phyloP scores from a whole-genome alignment of 257 asterid genomes.

The Fraxinus anomala region DNA sequence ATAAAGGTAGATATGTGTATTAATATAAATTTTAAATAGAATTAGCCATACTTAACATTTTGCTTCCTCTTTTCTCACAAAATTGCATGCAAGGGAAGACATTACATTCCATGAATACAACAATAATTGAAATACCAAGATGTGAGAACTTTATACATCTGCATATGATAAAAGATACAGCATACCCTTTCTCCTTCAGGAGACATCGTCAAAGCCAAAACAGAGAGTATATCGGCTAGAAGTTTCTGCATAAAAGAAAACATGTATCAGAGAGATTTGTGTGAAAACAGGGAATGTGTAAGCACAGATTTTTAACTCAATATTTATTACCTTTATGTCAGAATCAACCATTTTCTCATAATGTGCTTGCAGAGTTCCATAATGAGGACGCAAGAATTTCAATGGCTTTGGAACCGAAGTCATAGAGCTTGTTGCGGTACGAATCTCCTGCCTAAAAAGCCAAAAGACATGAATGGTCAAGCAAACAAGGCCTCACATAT shows the following conservation, averaged over 20 bases:
- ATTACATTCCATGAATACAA: background rate
- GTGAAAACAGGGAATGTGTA: background rate
- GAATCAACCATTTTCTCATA: conserved; percentile 71
- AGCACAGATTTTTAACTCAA: conserved; percentile 18
- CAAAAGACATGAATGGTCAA: conserved; percentile 6
- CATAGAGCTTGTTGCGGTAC: conserved; percentile 95
- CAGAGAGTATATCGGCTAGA: conserved; percentile 94
- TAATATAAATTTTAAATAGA: background rate
- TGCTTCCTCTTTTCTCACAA: conserved; percentile 16
- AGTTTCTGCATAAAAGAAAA: conserved; percentile 49
- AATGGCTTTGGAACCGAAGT: conserved; percentile 97
- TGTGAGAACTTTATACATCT: background rate
- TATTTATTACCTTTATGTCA: conserved; percentile 65
- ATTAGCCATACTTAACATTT: background rate
- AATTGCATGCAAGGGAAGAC: conserved; percentile 15
- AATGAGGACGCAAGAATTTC: conserved; percentile 94
- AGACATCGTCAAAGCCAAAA: conserved; percentile 96
- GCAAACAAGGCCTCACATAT: background rate
- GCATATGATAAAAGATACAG: conserved; percentile 7
- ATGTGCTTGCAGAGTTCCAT: conserved; percentile 74
- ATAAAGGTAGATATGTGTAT: background rate
- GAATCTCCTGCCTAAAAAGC: conserved; percentile 77
- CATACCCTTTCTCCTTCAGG: conserved; percentile 96
- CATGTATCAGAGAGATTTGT: background rate
- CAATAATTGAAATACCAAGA: background rate